These are phyloP conservation scores for Phytophthora nicotianae DNA, from an alignment of 352 stramenopile species.

Conservation along the genomic window DNA sequence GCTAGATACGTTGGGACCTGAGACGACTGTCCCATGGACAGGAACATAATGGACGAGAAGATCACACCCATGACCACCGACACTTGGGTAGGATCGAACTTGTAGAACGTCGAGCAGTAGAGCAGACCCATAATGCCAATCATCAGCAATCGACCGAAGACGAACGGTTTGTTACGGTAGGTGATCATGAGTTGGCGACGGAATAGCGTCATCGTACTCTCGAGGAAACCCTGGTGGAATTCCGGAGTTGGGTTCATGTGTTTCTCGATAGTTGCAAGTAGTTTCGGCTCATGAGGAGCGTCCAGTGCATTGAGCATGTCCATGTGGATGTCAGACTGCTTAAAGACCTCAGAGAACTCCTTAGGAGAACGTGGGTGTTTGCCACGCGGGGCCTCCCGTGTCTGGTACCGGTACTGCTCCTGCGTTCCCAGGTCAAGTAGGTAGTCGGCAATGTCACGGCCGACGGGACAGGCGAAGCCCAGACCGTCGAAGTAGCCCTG, in stretches of 20 bases:
- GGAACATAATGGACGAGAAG: conserved; percentile 83
- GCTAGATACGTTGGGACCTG: conserved; percentile 78
- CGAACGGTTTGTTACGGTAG: conserved; percentile 51
- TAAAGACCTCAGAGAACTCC: conserved; percentile 47
- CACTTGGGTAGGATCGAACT: conserved; percentile 44
- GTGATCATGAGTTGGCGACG: conserved; percentile 69
- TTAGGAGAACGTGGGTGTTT: conserved; percentile 22
- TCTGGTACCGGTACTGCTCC: conserved; percentile 30
- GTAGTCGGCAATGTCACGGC: conserved; percentile 39
- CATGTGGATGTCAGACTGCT: conserved; percentile 27
- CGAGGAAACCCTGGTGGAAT: conserved; percentile 40
- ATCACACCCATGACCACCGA: conserved; percentile 76
- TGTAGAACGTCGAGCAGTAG: conserved; percentile 51
- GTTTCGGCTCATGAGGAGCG: conserved; percentile 15
- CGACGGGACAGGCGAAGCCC: conserved; percentile 32
- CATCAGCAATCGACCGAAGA: conserved; percentile 46
- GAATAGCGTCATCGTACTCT: conserved; percentile 37
- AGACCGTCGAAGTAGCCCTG: conserved; percentile 43
- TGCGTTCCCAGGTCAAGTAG: conserved; percentile 40
- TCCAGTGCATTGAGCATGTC: conserved; percentile 21
- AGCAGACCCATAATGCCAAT: conserved; percentile 51
- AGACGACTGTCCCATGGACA: conserved; percentile 70
- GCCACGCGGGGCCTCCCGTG: conserved; percentile 1
- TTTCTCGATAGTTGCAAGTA: conserved; percentile 25
- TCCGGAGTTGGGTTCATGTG: conserved; percentile 38